Evolutionary conservation across 2,329 filamentous ascomycete genomes (phyloP).

Genomic region (Colletotrichum sp.): DNA sequence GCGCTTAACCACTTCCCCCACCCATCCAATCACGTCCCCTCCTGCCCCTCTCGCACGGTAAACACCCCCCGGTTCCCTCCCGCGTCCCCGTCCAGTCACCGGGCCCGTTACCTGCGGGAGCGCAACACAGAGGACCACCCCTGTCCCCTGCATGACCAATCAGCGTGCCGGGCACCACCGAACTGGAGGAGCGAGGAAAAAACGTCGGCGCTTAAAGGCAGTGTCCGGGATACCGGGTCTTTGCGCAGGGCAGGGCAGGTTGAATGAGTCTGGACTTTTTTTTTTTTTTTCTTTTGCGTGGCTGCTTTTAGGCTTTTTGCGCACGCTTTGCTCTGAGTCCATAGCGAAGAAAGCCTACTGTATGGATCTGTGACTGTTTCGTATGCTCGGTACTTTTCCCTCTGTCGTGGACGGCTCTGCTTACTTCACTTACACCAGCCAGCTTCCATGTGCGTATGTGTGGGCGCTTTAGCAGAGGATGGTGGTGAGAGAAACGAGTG

Average conservation of each 20-base stretch:
- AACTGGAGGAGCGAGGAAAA: not conserved
- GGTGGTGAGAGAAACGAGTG: not conserved
- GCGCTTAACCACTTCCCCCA: not conserved
- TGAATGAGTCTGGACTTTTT: not conserved
- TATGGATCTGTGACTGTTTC: too few species aligned
- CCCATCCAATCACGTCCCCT: not conserved
- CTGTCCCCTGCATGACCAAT: fast-evolving
- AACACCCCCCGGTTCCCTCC: not conserved
- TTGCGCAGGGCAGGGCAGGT: not conserved
- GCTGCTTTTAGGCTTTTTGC: not conserved
- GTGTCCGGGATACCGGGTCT: constrained; percentile 24
- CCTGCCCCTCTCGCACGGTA: not conserved
- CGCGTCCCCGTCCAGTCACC: not conserved
- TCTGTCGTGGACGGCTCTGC: not conserved
- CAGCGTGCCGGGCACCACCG: not conserved
- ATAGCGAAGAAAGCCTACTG: too few species aligned
- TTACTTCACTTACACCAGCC: not conserved
- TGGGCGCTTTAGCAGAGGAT: not conserved
- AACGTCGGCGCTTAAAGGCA: not conserved
- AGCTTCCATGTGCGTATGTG: too few species aligned
- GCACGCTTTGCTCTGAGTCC: not conserved
- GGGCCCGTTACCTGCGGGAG: not conserved
- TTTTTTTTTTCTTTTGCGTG: not conserved
- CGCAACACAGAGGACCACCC: not conserved
- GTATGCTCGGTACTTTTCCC: not conserved